Conservation (phyloP, 352 stramenopile genomes). For the Globisporangium polare region DNA sequence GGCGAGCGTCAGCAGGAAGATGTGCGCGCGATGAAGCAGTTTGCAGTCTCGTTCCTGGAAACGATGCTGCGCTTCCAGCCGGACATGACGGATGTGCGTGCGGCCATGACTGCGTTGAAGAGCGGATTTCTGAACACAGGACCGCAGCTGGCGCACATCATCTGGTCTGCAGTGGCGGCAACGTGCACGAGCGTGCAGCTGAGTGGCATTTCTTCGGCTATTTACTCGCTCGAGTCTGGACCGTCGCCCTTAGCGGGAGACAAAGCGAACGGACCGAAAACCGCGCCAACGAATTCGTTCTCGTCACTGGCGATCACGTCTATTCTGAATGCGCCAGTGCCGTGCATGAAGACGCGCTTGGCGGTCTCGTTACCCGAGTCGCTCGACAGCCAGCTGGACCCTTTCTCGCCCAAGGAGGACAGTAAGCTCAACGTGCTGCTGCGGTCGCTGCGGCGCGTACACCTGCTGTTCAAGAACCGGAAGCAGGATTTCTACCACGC, state of each 20-base stretch:
- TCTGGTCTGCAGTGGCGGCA: constrained; percentile 66
- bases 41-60: constrained; percentile 65
- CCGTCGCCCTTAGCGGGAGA: constrained; percentile 17
- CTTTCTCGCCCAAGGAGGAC: constrained; percentile 73
- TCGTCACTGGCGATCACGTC: constrained; percentile 70
- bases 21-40: constrained; percentile 72
- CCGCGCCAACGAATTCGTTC: constrained; percentile 29
- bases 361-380: constrained; percentile 65
- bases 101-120: constrained; percentile 56
- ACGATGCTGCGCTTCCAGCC: constrained; percentile 64
- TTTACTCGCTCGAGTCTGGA: constrained; percentile 44
- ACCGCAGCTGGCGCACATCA: constrained; percentile 67
- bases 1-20: constrained; percentile 29
- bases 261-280: not conserved
- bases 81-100: constrained; percentile 45
- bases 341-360: constrained; percentile 53
- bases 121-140: constrained; percentile 69
- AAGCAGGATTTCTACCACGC: constrained; percentile 46
- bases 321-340: constrained; percentile 49
- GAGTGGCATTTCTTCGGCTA: constrained; percentile 65
- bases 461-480: constrained; percentile 51
- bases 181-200: constrained; percentile 63
- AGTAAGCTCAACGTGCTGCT: constrained; percentile 72
- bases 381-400: constrained; percentile 60
- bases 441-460: constrained; percentile 49